Base-by-base conservation (phyloP, 2,329 filamentous ascomycete species). In the Penicillium crustosum region DNA sequence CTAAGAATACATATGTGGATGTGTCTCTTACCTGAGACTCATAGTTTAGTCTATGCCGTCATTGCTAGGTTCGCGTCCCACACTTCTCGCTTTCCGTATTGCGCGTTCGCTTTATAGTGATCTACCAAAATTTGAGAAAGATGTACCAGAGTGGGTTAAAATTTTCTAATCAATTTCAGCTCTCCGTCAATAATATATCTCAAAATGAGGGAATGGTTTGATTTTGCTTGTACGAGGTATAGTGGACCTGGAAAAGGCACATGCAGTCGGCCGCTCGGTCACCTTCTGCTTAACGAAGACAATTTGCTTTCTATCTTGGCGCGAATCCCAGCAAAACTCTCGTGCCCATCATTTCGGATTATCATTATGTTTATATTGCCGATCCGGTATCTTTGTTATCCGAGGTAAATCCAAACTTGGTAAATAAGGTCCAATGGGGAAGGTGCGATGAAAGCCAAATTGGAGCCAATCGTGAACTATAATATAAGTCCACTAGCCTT, bases 31-130 rank as follows among this genome's bases (percentile, higher is more conserved):
- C 43, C 44, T 58, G 55, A 47, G 49, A 57, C 60, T 63, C 59
- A 29, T 39, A 31, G 36, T 54, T 42, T 45, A 58, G 55, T 55
- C 54, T 57, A 65, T 66, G 62, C 62, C 68, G 69, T 73, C 68
- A 73, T 70, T 62, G 55, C 65, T 61, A 55, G 61, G 55, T 49
- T 71, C 70, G 66, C 70, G 68, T 73, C 65, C 70, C 71, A 68
- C 67, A 66, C 66, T 68, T 68, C 59, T 39, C 25, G 39, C 59
- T 62, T 53, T 44, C 10, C n/a, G 52, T 57, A 52, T 55, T 65
- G 62, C 63, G 61, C 57, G 58, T 68, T 66, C 60, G 63, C 64
- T 59, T 23, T 55, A 55, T 58, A 49, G n/a, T 49, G 54, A 31
- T 50, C 42, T n/a, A 48, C 13, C 12, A 25, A 43, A n/a, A 6